Percentiles rank a stretch among this genome's conserved stretches.
phyloP scores from a whole-genome alignment of 1,139 yeast species.

The Debaryomyces singareniensis region DNA sequence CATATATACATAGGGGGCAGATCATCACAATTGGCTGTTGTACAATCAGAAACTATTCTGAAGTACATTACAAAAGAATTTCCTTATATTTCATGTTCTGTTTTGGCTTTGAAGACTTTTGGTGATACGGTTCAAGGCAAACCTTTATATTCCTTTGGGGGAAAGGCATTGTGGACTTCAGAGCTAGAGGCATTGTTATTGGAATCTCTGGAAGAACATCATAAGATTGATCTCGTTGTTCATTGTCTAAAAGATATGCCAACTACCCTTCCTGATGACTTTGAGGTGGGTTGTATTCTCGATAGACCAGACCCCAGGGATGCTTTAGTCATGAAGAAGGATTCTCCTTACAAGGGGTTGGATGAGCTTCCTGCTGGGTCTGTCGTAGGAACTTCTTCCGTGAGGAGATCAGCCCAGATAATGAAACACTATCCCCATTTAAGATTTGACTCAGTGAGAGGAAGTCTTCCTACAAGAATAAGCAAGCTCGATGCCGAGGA shows the following conservation, averaged over 20 bases:
- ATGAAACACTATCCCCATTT: constrained; percentile 36
- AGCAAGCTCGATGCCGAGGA: constrained; percentile 67
- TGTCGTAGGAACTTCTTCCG: constrained; percentile 89
- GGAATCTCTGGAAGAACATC: constrained; percentile 54
- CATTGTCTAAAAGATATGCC: constrained; percentile 97
- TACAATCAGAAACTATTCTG: constrained; percentile 75
- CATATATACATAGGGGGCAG: constrained; percentile 75
- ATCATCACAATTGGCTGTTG: constrained; percentile 78
- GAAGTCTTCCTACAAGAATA: constrained; percentile 79
- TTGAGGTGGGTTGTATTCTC: constrained; percentile 81
- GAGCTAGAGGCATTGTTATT: constrained; percentile 79
- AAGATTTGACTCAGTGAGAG: constrained; percentile 70
- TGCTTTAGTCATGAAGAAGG: constrained; percentile 76
- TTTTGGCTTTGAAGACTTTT: constrained; percentile 74
- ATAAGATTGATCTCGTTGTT: constrained; percentile 79
- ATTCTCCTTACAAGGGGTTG: constrained; percentile 56
- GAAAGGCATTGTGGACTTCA: constrained; percentile 93
- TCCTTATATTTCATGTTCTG: constrained; percentile 57
- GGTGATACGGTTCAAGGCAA: constrained; percentile 84
- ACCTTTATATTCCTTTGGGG: constrained; percentile 92
- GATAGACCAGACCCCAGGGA: constrained; percentile 89
- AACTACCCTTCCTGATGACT: constrained; percentile 82
- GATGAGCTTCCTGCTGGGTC: constrained; percentile 78
- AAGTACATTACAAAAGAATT: constrained; percentile 49
- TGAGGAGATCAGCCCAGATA: constrained; percentile 77